Evolutionary conservation across 352 stramenopile genomes (phyloP).

Genomic region (Globisporangium acanthophoron): DNA sequence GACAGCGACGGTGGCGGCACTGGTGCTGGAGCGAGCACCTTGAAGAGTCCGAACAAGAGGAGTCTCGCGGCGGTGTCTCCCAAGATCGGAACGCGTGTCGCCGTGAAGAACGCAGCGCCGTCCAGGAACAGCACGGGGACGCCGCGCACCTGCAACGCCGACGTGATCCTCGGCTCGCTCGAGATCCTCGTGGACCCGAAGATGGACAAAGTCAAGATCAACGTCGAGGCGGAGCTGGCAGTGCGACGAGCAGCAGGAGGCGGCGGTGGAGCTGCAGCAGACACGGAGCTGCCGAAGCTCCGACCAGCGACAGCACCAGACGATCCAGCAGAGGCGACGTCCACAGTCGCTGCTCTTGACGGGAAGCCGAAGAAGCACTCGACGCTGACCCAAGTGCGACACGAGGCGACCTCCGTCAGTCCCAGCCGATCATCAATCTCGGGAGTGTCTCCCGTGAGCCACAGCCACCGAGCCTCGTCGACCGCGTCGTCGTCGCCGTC

Average conservation of each 20-base stretch:
- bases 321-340: neutral
- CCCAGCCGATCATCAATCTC: neutral
- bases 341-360: neutral
- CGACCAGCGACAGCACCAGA: constrained; percentile 35
- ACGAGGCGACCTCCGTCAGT: constrained; percentile 12
- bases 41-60: constrained; percentile 8
- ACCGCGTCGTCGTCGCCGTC: neutral
- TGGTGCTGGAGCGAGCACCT: neutral
- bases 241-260: constrained; percentile 17
- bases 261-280: constrained; percentile 5
- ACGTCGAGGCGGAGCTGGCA: constrained; percentile 53
- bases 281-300: constrained; percentile 39
- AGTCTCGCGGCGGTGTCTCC: constrained; percentile 3
- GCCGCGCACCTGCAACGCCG: constrained; percentile 47
- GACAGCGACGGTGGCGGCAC: constrained; percentile 26
- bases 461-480: constrained; percentile 7
- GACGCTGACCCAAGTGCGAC: constrained; percentile 33
- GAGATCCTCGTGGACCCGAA: constrained; percentile 42
- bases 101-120: constrained; percentile 9
- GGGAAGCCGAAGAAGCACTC: constrained; percentile 16
- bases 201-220: constrained; percentile 54
- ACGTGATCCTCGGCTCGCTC: constrained; percentile 46
- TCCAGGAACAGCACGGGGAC: constrained; percentile 18
- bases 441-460: neutral
- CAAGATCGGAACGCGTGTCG: constrained; percentile 11